phyloP scores from a whole-genome alignment of 768 basidiomycete species.

The Baorangia bicolor region DNA sequence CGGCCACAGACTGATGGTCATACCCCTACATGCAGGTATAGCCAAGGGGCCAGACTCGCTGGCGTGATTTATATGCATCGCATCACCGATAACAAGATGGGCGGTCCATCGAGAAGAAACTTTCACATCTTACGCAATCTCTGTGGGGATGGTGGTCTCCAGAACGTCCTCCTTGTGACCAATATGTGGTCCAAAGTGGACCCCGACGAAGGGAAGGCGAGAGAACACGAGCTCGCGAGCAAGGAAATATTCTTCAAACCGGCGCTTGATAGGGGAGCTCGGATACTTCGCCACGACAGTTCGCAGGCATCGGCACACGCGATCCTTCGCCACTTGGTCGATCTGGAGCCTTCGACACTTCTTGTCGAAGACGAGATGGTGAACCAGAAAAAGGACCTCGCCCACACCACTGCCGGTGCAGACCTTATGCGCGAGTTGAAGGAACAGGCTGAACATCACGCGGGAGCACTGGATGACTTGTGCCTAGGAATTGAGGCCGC shows the following conservation, averaged over 20 bases:
- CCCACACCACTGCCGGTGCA: conserved; percentile 50
- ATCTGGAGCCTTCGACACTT: conserved; percentile 40
- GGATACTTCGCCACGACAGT: conserved; percentile 43
- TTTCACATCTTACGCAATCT: conserved; percentile 50
- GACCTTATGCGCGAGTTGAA: conserved; percentile 51
- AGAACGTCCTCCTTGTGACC: conserved; percentile 50
- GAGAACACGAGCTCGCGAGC: conserved; percentile 45
- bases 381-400: conserved; percentile 45
- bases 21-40: conserved; percentile 23
- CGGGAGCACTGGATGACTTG: conserved; percentile 45
- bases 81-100: conserved; percentile 49
- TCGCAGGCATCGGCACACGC: conserved; percentile 41
- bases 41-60: conserved; percentile 24
- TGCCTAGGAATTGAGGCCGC: conserved; percentile 47
- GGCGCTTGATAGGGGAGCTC: conserved; percentile 46
- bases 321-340: conserved; percentile 44
- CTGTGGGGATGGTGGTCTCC: conserved; percentile 47
- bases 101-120: conserved; percentile 49
- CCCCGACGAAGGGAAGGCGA: conserved; percentile 32
- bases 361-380: conserved; percentile 58
- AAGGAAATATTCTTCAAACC: conserved; percentile 51
- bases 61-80: conserved; percentile 55
- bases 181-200: conserved; percentile 51
- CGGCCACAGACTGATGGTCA: not conserved
- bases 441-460: conserved; percentile 43